Evolutionary conservation across 805 yeast species (phyloP).

Genomic region (Yarrowia sp.): DNA sequence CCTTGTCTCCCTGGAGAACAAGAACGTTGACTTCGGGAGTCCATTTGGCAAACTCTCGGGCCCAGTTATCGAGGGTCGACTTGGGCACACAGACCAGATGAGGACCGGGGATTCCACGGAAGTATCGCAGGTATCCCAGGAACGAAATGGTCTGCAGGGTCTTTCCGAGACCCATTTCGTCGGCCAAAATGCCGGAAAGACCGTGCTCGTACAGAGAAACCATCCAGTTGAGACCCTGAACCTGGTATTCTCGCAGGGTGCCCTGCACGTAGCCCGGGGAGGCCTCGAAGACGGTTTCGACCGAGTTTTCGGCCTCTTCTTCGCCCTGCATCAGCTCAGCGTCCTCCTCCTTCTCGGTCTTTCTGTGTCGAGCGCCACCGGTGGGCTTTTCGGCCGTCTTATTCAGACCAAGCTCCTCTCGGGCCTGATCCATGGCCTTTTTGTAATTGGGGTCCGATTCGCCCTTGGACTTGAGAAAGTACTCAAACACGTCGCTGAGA

Average conservation of each 20-base stretch:
- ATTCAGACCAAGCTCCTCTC: constrained; percentile 42
- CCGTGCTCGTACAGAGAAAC: constrained; percentile 83
- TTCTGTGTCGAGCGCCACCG: constrained; percentile 42
- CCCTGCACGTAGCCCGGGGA: constrained; percentile 82
- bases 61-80: constrained; percentile 95
- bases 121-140: constrained; percentile 81
- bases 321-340: constrained; percentile 76
- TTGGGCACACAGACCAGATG: constrained; percentile 92
- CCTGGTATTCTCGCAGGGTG: constrained; percentile 82
- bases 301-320: constrained; percentile 61
- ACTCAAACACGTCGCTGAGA: constrained; percentile 82
- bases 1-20: constrained; percentile 87
- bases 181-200: constrained; percentile 92
- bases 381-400: constrained; percentile 51
- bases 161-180: constrained; percentile 98
- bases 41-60: constrained; percentile 92
- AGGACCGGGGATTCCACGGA: constrained; percentile 83
- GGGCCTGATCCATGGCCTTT: constrained; percentile 42
- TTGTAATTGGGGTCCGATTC: constrained; percentile 67
- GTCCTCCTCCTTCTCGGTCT: constrained; percentile 78
- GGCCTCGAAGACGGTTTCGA: constrained; percentile 74
- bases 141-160: constrained; percentile 94
- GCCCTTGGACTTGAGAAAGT: constrained; percentile 81
- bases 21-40: constrained; percentile 89
- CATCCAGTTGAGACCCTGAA: constrained; percentile 95